Conservation (phyloP, 2,329 filamentous ascomycete genomes). For the Epichloe amarillans region DNA sequence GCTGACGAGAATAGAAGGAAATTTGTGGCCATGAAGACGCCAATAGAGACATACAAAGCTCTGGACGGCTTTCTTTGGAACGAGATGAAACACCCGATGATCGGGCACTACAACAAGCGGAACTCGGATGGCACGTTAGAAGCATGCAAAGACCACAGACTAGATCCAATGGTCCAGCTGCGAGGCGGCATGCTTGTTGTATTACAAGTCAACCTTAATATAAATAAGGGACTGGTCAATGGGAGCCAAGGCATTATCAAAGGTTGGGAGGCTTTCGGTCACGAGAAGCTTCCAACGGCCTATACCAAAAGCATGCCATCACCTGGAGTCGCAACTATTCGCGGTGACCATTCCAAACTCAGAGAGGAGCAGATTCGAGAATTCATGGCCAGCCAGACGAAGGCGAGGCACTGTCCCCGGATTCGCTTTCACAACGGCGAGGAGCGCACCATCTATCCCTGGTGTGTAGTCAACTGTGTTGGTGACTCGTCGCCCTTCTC, state of each 20-base stretch:
- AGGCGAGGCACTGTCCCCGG: constrained; percentile 7
- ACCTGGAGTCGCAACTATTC: neutral
- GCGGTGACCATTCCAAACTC: neutral
- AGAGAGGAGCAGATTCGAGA: neutral
- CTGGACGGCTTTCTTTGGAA: neutral
- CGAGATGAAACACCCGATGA: neutral
- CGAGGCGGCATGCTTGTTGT: constrained; percentile 11
- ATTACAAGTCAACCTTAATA: constrained; percentile 13
- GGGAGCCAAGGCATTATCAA: constrained; percentile 15
- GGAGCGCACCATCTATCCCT: constrained; percentile 32
- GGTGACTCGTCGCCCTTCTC: constrained; percentile 32
- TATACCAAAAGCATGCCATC: neutral
- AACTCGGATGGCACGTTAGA: constrained; percentile 5
- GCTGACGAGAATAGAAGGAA: neutral
- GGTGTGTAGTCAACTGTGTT: constrained; percentile 34
- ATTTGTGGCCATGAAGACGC: neutral
- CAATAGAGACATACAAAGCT: neutral
- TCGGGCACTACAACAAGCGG: neutral
- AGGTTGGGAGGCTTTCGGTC: constrained; percentile 8
- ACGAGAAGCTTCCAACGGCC: neutral
- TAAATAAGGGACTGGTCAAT: constrained; percentile 8
- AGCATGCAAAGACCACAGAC: constrained; percentile 4
- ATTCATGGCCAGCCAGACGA: constrained; percentile 4
- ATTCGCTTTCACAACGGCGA: constrained; percentile 38
- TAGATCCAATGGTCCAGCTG: constrained; percentile 7